phyloP scores from a whole-genome alignment of 305 asterid species.

The Fraxinus platypoda region DNA sequence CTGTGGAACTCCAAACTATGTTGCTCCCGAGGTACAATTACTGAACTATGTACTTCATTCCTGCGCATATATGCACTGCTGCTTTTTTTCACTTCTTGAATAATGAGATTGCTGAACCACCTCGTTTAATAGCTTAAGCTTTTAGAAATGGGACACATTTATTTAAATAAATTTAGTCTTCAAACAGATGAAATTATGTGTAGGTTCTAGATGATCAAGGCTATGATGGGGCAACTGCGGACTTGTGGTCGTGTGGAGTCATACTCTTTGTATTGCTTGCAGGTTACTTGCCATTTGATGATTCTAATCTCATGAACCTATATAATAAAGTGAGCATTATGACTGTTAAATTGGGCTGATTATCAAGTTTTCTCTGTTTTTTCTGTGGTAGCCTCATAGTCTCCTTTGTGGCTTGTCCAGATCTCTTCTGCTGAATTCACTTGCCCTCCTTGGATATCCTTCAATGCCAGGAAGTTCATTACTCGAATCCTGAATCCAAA shows the following conservation, averaged over 20 bases:
- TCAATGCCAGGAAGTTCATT: constrained; percentile 77
- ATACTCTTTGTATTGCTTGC: constrained; percentile 94
- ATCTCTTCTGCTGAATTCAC: constrained; percentile 81
- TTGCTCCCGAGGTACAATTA: constrained; percentile 84
- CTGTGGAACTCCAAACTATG: constrained; percentile 96
- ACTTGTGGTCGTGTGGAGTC: constrained; percentile 97
- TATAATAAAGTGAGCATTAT: constrained; percentile 73
- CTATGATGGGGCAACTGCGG: constrained; percentile 87
- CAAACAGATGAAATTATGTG: not conserved
- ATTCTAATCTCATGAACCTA: constrained; percentile 76
- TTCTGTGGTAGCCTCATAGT: constrained; percentile 22
- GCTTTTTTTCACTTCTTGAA: not conserved
- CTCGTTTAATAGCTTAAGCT: not conserved
- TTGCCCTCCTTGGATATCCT: constrained; percentile 94
- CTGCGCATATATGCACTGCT: not conserved
- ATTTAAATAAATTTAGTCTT: not conserved
- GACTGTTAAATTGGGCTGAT: not conserved
- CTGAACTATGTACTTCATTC: constrained; percentile 5
- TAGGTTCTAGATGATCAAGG: constrained; percentile 89
- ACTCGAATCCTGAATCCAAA: constrained; percentile 78
- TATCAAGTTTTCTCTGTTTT: constrained; percentile 1
- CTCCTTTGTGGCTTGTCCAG: constrained; percentile 35
- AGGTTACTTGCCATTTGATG: constrained; percentile 97
- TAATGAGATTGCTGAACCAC: constrained; percentile 3
- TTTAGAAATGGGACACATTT: not conserved